These are phyloP conservation scores for Luffa aegyptiaca DNA, from an alignment of 306 rosid genomes.

Conservation along the genomic window DNA sequence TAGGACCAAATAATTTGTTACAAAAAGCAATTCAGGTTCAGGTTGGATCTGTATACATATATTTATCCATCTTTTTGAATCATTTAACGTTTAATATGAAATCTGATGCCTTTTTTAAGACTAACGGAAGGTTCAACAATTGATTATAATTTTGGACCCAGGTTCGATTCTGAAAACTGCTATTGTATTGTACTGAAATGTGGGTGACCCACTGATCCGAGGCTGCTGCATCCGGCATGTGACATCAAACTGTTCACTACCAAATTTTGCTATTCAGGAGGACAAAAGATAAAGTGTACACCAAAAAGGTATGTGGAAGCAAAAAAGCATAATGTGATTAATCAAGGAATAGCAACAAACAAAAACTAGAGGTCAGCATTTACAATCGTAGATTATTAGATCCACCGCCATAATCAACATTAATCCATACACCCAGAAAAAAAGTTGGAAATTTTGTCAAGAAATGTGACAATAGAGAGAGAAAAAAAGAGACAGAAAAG, in stretches of 20 bases:
- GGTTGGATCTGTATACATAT: neutral
- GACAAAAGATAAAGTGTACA: conserved; percentile 2
- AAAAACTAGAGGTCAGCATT: conserved; percentile 58
- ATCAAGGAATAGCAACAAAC: conserved; percentile 19
- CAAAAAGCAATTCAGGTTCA: neutral
- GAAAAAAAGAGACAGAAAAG: neutral
- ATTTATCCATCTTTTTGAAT: neutral
- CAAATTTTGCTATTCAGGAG: conserved; percentile 5
- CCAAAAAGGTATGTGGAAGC: conserved; percentile 1
- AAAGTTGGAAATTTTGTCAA: conserved; percentile 34
- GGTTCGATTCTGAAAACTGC: neutral
- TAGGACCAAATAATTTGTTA: neutral
- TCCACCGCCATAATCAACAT: conserved; percentile 26
- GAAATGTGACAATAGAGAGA: conserved; percentile 29
- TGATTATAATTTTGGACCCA: neutral
- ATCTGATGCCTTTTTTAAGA: neutral
- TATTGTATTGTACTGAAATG: neutral
- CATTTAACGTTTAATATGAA: neutral
- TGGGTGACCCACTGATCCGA: conserved; percentile 12
- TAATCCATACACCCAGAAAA: conserved; percentile 9
- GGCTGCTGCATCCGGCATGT: conserved; percentile 13
- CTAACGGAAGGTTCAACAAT: neutral
- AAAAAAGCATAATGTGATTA: conserved; percentile 1
- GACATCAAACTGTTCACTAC: neutral
- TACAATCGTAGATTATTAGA: conserved; percentile 47